Base-by-base conservation (phyloP, 345 rosid species). In the Orychophragmus violaceus region DNA sequence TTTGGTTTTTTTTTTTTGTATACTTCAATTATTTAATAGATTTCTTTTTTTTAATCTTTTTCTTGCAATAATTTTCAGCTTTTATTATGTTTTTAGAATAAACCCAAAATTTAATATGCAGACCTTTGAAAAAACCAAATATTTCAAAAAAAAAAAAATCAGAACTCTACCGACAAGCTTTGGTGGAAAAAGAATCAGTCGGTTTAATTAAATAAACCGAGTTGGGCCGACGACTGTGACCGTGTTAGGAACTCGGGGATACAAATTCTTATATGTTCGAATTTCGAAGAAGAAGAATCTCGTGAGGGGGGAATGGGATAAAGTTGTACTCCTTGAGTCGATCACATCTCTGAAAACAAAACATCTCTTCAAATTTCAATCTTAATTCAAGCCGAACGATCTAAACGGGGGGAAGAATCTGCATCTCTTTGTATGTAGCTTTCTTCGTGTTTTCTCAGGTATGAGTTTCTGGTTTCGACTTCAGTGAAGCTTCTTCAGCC, bases 81-180 rank as follows among this genome's bases (percentile, higher is more conserved):
- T n/a, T n/a, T n/a, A n/a, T n/a, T n/a, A n/a, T n/a, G n/a, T n/a
- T n/a, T n/a, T n/a, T n/a, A n/a, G n/a, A n/a, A n/a, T n/a, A n/a
- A n/a, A n/a, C n/a, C n/a, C n/a, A n/a, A 42, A n/a, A n/a, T n/a
- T n/a, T n/a, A n/a, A n/a, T n/a, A n/a, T n/a, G n/a, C n/a, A n/a
- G n/a, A n/a, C n/a, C n/a, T n/a, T n/a, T n/a, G n/a, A n/a, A n/a
- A n/a, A n/a, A n/a, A n/a, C n/a, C n/a, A n/a, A n/a, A n/a, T n/a
- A n/a, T n/a, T n/a, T n/a, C n/a, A n/a, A n/a, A n/a, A n/a, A n/a
- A n/a, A n/a, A n/a, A n/a, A n/a, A n/a, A n/a, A n/a, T n/a, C n/a
- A n/a, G n/a, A n/a, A n/a, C n/a, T 64, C 6, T 29, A 66, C 71
- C 71, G 71, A 55, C 54, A 55, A 53, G 62, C 39, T 7, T 42